Evolutionary conservation across 495 filamentous ascomycete genomes (phyloP).

Genomic region (Podospora pseudoanserina): DNA sequence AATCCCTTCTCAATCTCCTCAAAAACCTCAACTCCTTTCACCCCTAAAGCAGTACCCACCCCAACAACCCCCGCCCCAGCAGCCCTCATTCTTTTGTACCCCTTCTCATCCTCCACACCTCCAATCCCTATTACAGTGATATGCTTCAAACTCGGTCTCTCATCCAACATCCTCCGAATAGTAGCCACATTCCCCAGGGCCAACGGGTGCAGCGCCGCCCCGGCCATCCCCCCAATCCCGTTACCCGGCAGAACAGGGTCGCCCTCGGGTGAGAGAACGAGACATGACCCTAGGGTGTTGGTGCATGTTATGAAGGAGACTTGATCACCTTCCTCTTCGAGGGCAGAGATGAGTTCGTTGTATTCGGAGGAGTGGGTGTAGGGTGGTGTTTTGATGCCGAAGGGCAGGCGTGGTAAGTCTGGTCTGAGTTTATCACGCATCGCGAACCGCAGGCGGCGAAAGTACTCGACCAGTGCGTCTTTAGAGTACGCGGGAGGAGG

Average conservation of each 20-base stretch:
- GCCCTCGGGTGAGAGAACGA: slow-evolving; percentile 41
- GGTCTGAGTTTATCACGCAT: slow-evolving; percentile 25
- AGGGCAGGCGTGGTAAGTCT: slow-evolving; percentile 23
- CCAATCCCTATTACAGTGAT: slow-evolving; percentile 63
- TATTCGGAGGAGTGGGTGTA: slow-evolving; percentile 65
- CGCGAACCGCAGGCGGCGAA: slow-evolving; percentile 21
- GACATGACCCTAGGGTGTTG: slow-evolving; percentile 66
- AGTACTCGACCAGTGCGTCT: slow-evolving; percentile 44
- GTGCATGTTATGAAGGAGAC: slow-evolving; percentile 62
- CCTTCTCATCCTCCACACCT: slow-evolving; percentile 57
- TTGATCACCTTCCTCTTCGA: not conserved
- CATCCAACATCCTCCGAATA: slow-evolving; percentile 53
- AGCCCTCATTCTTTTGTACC: slow-evolving; percentile 58
- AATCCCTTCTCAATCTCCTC: slow-evolving; percentile 44
- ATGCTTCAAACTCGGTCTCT: slow-evolving; percentile 32
- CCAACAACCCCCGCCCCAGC: slow-evolving; percentile 61
- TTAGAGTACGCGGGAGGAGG: slow-evolving; percentile 65
- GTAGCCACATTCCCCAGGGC: slow-evolving; percentile 69
- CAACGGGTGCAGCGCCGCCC: slow-evolving; percentile 63
- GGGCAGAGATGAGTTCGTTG: slow-evolving; percentile 41
- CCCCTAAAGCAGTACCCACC: slow-evolving; percentile 61
- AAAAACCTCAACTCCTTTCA: slow-evolving; percentile 58
- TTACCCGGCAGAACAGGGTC: slow-evolving; percentile 39
- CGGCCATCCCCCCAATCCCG: slow-evolving; percentile 65
- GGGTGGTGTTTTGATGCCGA: slow-evolving; percentile 69